phyloP scores from a whole-genome alignment of 441 rosid species.

The Kokia cookei region DNA sequence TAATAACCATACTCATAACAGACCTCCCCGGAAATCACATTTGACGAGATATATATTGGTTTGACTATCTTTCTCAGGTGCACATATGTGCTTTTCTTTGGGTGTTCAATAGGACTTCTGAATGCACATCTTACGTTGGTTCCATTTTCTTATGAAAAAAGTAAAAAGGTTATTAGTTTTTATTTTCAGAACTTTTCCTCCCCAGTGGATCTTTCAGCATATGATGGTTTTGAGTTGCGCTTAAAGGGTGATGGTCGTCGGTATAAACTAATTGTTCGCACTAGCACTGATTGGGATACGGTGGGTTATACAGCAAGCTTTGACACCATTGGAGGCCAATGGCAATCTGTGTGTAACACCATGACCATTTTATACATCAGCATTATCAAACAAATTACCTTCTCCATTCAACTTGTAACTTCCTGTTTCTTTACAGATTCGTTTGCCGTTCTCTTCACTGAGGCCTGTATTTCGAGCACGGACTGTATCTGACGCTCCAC shows the following conservation, averaged over 20 bases:
- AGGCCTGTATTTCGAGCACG: conserved; percentile 81
- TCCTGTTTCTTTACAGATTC: conserved; percentile 35
- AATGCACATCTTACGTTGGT: not conserved
- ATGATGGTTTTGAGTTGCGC: conserved; percentile 77
- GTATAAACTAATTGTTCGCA: conserved; percentile 73
- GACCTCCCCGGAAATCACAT: not conserved
- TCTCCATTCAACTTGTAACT: not conserved
- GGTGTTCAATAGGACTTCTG: not conserved
- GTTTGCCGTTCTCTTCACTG: conserved; percentile 67
- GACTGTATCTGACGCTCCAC: conserved; percentile 67
- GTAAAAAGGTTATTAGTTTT: conserved; percentile 5
- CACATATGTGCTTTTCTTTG: not conserved
- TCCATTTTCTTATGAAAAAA: conserved; percentile 4
- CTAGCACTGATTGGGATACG: conserved; percentile 82
- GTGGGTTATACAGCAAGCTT: conserved; percentile 77
- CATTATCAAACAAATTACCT: not conserved
- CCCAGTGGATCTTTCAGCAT: conserved; percentile 76
- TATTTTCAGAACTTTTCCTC: conserved; percentile 58
- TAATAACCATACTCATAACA: not conserved
- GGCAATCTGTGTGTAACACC: conserved; percentile 72
- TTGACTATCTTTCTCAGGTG: not conserved
- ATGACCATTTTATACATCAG: not conserved
- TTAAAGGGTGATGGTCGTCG: conserved; percentile 78
- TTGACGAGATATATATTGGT: not conserved
- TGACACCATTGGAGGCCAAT: conserved; percentile 64